phyloP scores from a whole-genome alignment of 2,329 filamentous ascomycete species.

The Cladosporium sp. region DNA sequence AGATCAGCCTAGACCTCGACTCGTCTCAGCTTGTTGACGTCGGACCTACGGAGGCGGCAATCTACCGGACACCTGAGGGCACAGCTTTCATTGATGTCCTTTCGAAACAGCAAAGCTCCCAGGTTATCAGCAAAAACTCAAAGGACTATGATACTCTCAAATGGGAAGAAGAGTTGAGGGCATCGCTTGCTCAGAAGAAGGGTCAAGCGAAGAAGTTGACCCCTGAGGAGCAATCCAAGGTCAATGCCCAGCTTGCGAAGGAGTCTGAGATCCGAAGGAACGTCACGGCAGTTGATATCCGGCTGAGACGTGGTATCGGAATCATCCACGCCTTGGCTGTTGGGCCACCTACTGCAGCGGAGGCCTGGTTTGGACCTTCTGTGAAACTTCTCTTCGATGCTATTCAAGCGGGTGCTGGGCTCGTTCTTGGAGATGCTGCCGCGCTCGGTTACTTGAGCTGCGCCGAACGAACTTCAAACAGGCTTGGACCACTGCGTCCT shows the following conservation, averaged over 20 bases:
- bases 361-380: conserved; percentile 80
- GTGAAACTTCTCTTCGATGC: conserved; percentile 67
- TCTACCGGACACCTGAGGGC: conserved; percentile 85
- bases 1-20: conserved; percentile 71
- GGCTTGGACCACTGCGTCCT: conserved; percentile 69
- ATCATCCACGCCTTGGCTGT: conserved; percentile 77
- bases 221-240: conserved; percentile 80
- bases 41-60: conserved; percentile 84
- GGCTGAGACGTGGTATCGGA: conserved; percentile 75
- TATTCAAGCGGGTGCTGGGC: conserved; percentile 73
- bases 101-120: conserved; percentile 68
- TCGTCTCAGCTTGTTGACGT: conserved; percentile 64
- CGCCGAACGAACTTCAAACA: conserved; percentile 65
- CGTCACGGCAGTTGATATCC: conserved; percentile 65
- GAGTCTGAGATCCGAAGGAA: conserved; percentile 72
- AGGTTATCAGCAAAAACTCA: conserved; percentile 75
- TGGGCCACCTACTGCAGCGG: conserved; percentile 83
- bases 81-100: conserved; percentile 87
- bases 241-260: conserved; percentile 85
- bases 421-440: conserved; percentile 75
- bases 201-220: conserved; percentile 87
- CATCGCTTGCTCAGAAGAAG: conserved; percentile 87
- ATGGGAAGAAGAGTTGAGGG: conserved; percentile 90
- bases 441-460: conserved; percentile 75
- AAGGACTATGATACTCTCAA: conserved; percentile 96